Conservation (phyloP, 202 grass and related monocot genomes). For the Digitaria exilis region DNA sequence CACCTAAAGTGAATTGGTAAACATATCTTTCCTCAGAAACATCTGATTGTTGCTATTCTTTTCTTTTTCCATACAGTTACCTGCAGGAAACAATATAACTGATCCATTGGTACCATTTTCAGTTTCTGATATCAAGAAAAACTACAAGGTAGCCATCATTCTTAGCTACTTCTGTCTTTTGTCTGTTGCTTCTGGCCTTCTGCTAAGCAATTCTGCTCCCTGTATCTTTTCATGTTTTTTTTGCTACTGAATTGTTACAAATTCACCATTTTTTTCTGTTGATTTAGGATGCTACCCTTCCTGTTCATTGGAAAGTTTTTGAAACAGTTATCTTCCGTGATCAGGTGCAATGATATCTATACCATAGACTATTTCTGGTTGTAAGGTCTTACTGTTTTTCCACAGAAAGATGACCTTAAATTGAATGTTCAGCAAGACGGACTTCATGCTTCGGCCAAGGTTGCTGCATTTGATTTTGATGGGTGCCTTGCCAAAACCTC, state of each 20-base stretch:
- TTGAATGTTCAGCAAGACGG: slow-evolving; percentile 59
- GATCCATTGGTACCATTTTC: slow-evolving; percentile 44
- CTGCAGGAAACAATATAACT: slow-evolving; percentile 33
- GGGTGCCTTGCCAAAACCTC: slow-evolving; percentile 83
- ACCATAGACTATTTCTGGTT: neutral
- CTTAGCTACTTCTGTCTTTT: neutral
- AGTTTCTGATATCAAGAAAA: slow-evolving; percentile 55
- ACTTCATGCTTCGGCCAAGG: slow-evolving; percentile 78
- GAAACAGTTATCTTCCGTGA: slow-evolving; percentile 80
- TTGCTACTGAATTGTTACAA: slow-evolving; percentile 38
- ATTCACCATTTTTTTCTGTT: slow-evolving; percentile 16
- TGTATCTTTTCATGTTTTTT: slow-evolving; percentile 5
- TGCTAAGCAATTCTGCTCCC: neutral
- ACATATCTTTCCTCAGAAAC: no score
- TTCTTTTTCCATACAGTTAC: slow-evolving; percentile 26
- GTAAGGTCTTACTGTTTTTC: neutral
- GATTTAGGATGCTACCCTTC: slow-evolving; percentile 63
- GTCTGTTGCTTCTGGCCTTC: neutral
- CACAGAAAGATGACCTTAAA: neutral
- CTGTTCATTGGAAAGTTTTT: slow-evolving; percentile 82
- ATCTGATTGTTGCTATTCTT: slow-evolving; percentile 20
- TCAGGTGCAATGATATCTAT: slow-evolving; percentile 47
- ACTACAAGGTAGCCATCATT: slow-evolving; percentile 60
- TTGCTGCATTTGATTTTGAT: slow-evolving; percentile 99
- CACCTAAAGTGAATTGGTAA: no score